Conservation (phyloP, 2,329 filamentous ascomycete genomes). For the Botrytis medusae region DNA sequence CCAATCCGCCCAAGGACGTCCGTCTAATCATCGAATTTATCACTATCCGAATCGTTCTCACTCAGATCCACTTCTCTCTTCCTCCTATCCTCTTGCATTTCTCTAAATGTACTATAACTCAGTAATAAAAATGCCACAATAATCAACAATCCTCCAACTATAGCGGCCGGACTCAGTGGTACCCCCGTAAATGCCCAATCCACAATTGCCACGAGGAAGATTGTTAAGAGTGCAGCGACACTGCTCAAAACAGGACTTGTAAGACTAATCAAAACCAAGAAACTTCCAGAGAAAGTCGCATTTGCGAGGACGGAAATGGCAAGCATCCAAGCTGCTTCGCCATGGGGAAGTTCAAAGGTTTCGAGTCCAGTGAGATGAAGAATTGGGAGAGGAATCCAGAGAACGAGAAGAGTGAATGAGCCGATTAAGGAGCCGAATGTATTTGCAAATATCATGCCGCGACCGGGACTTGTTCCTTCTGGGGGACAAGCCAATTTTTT, state of each 20-base stretch:
- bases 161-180: slow-evolving; percentile 70
- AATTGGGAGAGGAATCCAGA: slow-evolving; percentile 90
- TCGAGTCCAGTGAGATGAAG: slow-evolving; percentile 79
- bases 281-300: slow-evolving; percentile 87
- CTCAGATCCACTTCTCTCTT: slow-evolving; percentile 51
- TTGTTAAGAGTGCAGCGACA: slow-evolving; percentile 90
- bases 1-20: not conserved
- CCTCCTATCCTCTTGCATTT: slow-evolving; percentile 82
- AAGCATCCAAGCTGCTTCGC: slow-evolving; percentile 77
- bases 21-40: slow-evolving; percentile 43
- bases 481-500: slow-evolving; percentile 92
- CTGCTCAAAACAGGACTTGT: slow-evolving; percentile 91
- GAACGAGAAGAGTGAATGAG: slow-evolving; percentile 76
- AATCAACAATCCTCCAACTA: slow-evolving; percentile 83
- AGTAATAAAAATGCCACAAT: slow-evolving; percentile 84
- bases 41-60: slow-evolving; percentile 44
- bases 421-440: slow-evolving; percentile 88
- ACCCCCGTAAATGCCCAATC: slow-evolving; percentile 85
- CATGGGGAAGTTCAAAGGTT: slow-evolving; percentile 76
- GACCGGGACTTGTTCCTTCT: slow-evolving; percentile 77
- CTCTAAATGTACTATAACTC: slow-evolving; percentile 87
- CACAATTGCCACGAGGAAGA: slow-evolving; percentile 91
- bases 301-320: slow-evolving; percentile 80
- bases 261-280: slow-evolving; percentile 87
- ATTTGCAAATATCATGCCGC: slow-evolving; percentile 96